These are phyloP conservation scores for Xylaria sp. DNA, from an alignment of 2,329 filamentous ascomycete genomes.

Conservation along the genomic window DNA sequence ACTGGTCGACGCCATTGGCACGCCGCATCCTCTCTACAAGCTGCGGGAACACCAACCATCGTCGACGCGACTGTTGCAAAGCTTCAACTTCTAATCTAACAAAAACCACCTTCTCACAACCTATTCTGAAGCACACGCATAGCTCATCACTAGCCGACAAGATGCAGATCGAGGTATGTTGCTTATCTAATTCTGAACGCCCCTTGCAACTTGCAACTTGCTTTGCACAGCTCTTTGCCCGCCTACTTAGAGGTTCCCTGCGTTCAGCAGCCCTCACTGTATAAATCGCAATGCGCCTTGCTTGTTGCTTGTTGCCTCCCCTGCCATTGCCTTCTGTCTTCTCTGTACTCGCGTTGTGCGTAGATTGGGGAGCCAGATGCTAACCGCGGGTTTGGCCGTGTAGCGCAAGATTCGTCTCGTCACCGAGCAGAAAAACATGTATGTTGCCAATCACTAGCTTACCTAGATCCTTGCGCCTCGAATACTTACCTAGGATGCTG, in stretches of 20 bases:
- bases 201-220: neutral
- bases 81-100: neutral
- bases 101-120: neutral
- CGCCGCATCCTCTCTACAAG: slow-evolving; percentile 8
- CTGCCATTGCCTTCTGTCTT: too few relatives aligned
- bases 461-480: neutral
- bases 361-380: too few relatives aligned
- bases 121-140: neutral
- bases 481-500: slow-evolving; percentile 21
- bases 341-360: neutral
- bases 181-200: neutral
- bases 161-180: slow-evolving; percentile 41
- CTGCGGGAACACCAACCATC: neutral
- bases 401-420: slow-evolving; percentile 92
- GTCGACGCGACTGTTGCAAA: neutral
- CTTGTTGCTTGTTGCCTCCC: neutral
- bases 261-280: neutral
- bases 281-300: neutral
- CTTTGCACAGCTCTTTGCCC: too few relatives aligned
- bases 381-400: too few relatives aligned
- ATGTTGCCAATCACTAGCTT: slow-evolving; percentile 46
- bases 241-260: neutral
- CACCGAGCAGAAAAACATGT: slow-evolving; percentile 90
- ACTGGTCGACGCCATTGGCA: neutral
- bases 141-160: slow-evolving; percentile 4